Conservation (phyloP, 495 filamentous ascomycete genomes). For the Aspergillus coremiiformis region DNA sequence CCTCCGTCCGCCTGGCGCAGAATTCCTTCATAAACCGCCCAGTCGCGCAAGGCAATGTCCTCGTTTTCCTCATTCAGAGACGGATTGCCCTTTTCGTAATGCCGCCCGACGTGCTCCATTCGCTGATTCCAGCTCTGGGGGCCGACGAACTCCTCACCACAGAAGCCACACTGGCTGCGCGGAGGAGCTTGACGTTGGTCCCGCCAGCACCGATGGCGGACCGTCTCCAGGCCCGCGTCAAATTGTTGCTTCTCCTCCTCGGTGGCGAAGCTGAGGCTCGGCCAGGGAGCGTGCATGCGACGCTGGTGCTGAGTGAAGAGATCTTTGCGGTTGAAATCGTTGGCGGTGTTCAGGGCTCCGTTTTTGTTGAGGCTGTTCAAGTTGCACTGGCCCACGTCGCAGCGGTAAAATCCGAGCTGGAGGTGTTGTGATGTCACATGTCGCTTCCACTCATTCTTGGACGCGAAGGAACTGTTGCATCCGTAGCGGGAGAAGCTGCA, state of each 20-base stretch:
- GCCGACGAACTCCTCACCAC: slow-evolving; percentile 53
- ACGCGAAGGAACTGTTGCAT: slow-evolving; percentile 78
- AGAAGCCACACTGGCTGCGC: slow-evolving; percentile 62
- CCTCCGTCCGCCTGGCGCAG: slow-evolving; percentile 4
- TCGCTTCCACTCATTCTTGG: slow-evolving; percentile 96
- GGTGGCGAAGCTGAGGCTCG: slow-evolving; percentile 36
- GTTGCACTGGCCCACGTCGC: slow-evolving; percentile 59
- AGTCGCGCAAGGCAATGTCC: slow-evolving; percentile 44
- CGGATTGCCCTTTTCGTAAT: slow-evolving; percentile 52
- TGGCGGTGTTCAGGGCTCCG: slow-evolving; percentile 22
- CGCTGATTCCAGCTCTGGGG: slow-evolving; percentile 65
- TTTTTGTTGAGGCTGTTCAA: slow-evolving; percentile 17
- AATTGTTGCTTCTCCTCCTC: slow-evolving; percentile 33
- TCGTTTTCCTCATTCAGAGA: slow-evolving; percentile 25
- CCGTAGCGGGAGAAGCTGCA: slow-evolving; percentile 79
- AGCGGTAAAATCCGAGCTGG: slow-evolving; percentile 70
- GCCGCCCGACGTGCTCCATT: slow-evolving; percentile 87
- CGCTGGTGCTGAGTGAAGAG: slow-evolving; percentile 88
- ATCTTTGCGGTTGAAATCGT: slow-evolving; percentile 88
- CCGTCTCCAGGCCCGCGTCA: slow-evolving; percentile 36
- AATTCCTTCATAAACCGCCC: slow-evolving; percentile 46
- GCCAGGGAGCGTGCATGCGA: slow-evolving; percentile 73
- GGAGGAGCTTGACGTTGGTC: slow-evolving; percentile 54
- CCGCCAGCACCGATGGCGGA: slow-evolving; percentile 53
- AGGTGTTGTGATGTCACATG: slow-evolving; percentile 81